Evolutionary conservation across 345 rosid genomes (phyloP).

Genomic region (Limnanthes douglasii): DNA sequence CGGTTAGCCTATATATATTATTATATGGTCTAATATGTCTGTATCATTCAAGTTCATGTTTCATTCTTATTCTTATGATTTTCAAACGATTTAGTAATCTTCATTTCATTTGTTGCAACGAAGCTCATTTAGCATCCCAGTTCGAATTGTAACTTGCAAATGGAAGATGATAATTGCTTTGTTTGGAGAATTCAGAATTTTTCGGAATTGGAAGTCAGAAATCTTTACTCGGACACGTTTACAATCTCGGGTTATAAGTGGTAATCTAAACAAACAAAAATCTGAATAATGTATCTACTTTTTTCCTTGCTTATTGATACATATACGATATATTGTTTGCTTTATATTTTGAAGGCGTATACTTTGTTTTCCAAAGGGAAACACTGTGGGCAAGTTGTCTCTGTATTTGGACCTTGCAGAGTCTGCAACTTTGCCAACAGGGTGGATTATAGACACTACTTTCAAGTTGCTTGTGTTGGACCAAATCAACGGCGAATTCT

Average conservation of each 20-base stretch:
- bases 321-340: not conserved
- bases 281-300: not conserved
- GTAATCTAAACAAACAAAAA: constrained; percentile 11
- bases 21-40: no score
- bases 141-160: no score
- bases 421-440: constrained; percentile 37
- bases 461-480: constrained; percentile 51
- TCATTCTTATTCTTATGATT: no score
- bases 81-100: no score
- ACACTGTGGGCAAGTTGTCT: constrained; percentile 59
- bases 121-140: no score
- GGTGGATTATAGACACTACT: constrained; percentile 64
- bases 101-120: no score
- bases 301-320: not conserved
- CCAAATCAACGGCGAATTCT: constrained; percentile 30
- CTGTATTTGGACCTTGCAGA: constrained; percentile 65
- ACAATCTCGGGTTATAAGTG: constrained; percentile 44
- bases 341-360: constrained; percentile 26
- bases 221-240: constrained; percentile 48
- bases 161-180: no score
- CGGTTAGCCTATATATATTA: no score
- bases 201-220: constrained; percentile 36
- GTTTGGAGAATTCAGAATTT: constrained; percentile 52
- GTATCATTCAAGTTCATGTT: no score
- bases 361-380: constrained; percentile 58